A percentile compares a stretch with the other conserved stretches of the same genome.
Evolutionary conservation across 352 stramenopile species (phyloP).

Genomic region (Phytophthora tubulina): DNA sequence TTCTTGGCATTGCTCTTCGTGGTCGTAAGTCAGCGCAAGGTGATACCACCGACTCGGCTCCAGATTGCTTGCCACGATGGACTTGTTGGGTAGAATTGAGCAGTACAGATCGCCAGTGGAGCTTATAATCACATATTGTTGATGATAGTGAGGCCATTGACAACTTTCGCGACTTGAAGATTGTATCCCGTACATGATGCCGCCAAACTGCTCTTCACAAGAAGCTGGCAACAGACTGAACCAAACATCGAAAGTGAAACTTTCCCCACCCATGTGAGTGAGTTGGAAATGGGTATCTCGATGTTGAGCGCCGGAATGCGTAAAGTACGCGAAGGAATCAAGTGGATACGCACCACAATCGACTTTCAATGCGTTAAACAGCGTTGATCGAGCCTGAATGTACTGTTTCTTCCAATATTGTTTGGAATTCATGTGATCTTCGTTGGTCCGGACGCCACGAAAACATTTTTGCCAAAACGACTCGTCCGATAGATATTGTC

Average conservation of each 20-base stretch:
- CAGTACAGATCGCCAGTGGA: constrained; percentile 38
- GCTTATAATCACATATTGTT: constrained; percentile 41
- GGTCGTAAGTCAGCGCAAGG: constrained; percentile 42
- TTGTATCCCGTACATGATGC: constrained; percentile 27
- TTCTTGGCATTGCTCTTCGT: constrained; percentile 19
- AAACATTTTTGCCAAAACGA: constrained; percentile 12
- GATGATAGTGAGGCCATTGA: constrained; percentile 26
- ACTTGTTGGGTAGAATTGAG: constrained; percentile 29
- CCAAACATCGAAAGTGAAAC: constrained; percentile 33
- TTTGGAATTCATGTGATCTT: not conserved
- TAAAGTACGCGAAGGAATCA: constrained; percentile 18
- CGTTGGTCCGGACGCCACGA: not conserved
- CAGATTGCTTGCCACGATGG: constrained; percentile 24
- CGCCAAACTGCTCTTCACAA: not conserved
- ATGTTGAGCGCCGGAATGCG: not conserved
- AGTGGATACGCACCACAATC: not conserved
- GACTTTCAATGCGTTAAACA: constrained; percentile 3
- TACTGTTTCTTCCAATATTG: constrained; percentile 12
- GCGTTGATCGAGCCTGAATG: constrained; percentile 13
- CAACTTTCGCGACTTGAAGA: constrained; percentile 2
- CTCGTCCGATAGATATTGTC: constrained; percentile 9
- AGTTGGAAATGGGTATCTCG: constrained; percentile 1
- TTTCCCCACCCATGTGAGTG: constrained; percentile 12
- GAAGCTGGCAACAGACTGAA: constrained; percentile 20
- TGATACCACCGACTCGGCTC: constrained; percentile 47